Evolutionary conservation across 1,139 yeast species (phyloP).

Genomic region (Taiozyma onychis): DNA sequence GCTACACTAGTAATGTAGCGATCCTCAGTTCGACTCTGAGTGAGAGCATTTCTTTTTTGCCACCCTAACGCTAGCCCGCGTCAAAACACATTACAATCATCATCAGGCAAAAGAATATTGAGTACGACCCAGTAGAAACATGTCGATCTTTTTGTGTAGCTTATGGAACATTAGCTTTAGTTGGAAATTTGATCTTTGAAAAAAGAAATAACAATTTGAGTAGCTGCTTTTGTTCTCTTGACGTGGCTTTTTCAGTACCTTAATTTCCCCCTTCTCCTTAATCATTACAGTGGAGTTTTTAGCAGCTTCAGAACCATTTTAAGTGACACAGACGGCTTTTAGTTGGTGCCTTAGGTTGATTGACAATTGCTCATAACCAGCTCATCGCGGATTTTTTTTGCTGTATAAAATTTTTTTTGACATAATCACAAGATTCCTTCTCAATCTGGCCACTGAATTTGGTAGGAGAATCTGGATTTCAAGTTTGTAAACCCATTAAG

Average conservation of each 20-base stretch:
- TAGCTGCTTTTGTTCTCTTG: too few relatives aligned
- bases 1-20: slow-evolving; percentile 38
- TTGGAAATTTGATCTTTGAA: too few relatives aligned
- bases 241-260: too few relatives aligned
- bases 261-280: too few relatives aligned
- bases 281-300: too few relatives aligned
- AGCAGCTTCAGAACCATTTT: not conserved
- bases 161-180: too few relatives aligned
- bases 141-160: too few relatives aligned
- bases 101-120: too few relatives aligned
- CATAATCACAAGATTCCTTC: not conserved
- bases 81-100: too few relatives aligned
- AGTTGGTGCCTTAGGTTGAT: not conserved
- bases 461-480: not conserved
- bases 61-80: too few relatives aligned
- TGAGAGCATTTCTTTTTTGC: slow-evolving; percentile 27
- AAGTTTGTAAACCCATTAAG: not conserved
- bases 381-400: not conserved
- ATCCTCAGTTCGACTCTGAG: slow-evolving; percentile 35
- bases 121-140: too few relatives aligned
- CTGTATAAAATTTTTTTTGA: not conserved
- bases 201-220: too few relatives aligned
- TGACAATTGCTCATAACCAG: not conserved
- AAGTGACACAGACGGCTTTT: not conserved
- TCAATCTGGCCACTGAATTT: not conserved